Percentiles rank a stretch among this genome's conserved stretches.
Evolutionary conservation across 805 yeast species (phyloP).

Genomic region (Saccharomyces jurei): DNA sequence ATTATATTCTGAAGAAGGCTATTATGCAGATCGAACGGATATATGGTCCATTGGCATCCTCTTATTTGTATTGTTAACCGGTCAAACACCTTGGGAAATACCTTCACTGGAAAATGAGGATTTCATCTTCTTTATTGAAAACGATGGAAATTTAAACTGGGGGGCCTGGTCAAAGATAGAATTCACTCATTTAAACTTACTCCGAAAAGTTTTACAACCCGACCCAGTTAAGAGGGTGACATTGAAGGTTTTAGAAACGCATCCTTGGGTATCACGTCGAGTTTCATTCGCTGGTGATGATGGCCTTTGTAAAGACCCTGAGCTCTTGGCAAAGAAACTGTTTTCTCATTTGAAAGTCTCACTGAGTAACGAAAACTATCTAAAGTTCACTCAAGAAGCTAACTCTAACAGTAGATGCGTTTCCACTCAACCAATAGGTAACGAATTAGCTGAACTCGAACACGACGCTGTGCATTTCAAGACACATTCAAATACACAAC

Average conservation of each 20-base stretch:
- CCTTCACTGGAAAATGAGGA: slow-evolving; percentile 48
- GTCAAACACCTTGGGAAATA: slow-evolving; percentile 67
- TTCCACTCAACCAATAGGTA: slow-evolving; percentile 41
- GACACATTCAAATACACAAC: slow-evolving; percentile 18
- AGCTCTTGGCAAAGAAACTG: slow-evolving; percentile 41
- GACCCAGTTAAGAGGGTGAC: slow-evolving; percentile 39
- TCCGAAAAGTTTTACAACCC: slow-evolving; percentile 46
- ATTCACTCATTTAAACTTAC: slow-evolving; percentile 40
- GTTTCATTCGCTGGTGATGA: slow-evolving; percentile 37
- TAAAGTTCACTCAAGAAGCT: slow-evolving; percentile 19
- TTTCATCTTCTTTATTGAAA: slow-evolving; percentile 34
- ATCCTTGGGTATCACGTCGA: slow-evolving; percentile 47
- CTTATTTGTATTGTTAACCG: slow-evolving; percentile 52
- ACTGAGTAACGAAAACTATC: slow-evolving; percentile 41
- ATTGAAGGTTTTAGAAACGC: slow-evolving; percentile 36
- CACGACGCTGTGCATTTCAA: slow-evolving; percentile 10
- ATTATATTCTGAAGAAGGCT: slow-evolving; percentile 31
- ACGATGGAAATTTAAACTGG: slow-evolving; percentile 39
- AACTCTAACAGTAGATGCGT: not conserved
- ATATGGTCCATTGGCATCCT: slow-evolving; percentile 67
- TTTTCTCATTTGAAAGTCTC: slow-evolving; percentile 46
- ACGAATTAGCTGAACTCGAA: slow-evolving; percentile 35
- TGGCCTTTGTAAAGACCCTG: slow-evolving; percentile 49
- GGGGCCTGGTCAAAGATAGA: slow-evolving; percentile 53
- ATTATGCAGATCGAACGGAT: slow-evolving; percentile 52